Base-by-base conservation (phyloP, 176 grass and related monocot species). In the Luzula sylvatica region DNA sequence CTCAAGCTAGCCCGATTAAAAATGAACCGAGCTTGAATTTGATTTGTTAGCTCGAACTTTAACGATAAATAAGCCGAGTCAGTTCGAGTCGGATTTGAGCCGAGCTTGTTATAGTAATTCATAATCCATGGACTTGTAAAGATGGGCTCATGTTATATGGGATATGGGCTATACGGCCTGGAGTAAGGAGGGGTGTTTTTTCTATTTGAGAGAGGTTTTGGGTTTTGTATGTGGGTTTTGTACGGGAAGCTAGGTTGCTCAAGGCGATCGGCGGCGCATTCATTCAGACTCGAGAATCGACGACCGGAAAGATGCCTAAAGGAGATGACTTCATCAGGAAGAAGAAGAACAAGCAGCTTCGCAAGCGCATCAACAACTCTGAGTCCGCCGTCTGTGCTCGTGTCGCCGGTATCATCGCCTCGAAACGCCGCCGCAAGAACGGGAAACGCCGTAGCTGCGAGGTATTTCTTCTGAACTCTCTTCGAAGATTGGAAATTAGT, bases 391-490 rank as follows among this genome's bases (percentile, higher is more conserved):
- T 89, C 16, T 96, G 84, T 12, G 60, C 57, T 38, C 90, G 84
- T 4, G 59, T 89, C 43, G 83, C 84, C 11, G 66, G 77, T 42
- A 79, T 89, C 80, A 89, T 82, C 58, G 77, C 80, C n/a, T 32
- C 64, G 49, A 96, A 96, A 70, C 64, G 30, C 17, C 90, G 89
- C 56, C 80, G 89, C 70, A 88, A 95, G 70, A 60, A 68, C 9
- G 89, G 88, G 16, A 84, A 88, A 73, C 83, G 83, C 24, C 80
- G 84, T 11, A 55, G 16, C 50, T 96, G 90, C 53, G 90, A 96
- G 83, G 75, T 78, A 50, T 66, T 21, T 60, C 18, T 28, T 41
- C 5, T 15, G 6, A 7, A 23, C 5, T 20, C 11, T 20, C 50
- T 23, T 15, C 27, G 17, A 3, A 29, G 13, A 12, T n/a, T 27